Evolutionary conservation across 768 basidiomycete species (phyloP), one percentile per base, ranked within the genome.

Genomic region (Pleurotus giganteus): DNA sequence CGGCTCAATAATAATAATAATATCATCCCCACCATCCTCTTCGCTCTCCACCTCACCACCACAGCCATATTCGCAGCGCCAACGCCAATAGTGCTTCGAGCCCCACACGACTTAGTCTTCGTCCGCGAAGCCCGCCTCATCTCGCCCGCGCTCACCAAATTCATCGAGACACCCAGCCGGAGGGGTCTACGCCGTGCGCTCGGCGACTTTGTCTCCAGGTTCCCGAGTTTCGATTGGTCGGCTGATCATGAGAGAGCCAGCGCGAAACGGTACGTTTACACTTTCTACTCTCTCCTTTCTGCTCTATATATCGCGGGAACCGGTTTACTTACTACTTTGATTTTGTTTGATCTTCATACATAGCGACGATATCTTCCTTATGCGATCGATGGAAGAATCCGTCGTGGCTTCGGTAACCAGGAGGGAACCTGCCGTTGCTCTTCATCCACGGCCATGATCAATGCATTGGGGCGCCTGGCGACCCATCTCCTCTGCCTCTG

Each of bases 351-450:
- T 19, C 9, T 7, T 28, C 29, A 13, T 11, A 21, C 15, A 13
- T 29, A 51, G 49, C 9, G 49, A 34, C 23, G 49, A 51, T 28
- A 37, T 51, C 7, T 51, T 51, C 15, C 49, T 51, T 9, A 36
- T 51, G 49, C 31, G 49, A 37, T 51, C 49, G 34, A 31, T 51
- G 19, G 49, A 51, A 23, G 49, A 51, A 23, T 51, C 49, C 6
- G n/a, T 37, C 34, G 32, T 51, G 4, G 49, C 49, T 27, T 57
- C 56, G 4, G 52, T 53, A 13, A 19, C 19, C 11, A 31, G 9
- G 26, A 15, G 31, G 31, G 29, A 50, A 15, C 28, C 51, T 17
- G 29, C 36, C 8, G 17, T 39, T 17, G 39, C 56, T 19, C n/a
- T 51, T 11, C 37, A 39, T 11, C 27, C 50, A 17, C 39, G 19